phyloP scores from a whole-genome alignment of 2,329 filamentous ascomycete genomes.

The Hymenoscyphus salicellus region DNA sequence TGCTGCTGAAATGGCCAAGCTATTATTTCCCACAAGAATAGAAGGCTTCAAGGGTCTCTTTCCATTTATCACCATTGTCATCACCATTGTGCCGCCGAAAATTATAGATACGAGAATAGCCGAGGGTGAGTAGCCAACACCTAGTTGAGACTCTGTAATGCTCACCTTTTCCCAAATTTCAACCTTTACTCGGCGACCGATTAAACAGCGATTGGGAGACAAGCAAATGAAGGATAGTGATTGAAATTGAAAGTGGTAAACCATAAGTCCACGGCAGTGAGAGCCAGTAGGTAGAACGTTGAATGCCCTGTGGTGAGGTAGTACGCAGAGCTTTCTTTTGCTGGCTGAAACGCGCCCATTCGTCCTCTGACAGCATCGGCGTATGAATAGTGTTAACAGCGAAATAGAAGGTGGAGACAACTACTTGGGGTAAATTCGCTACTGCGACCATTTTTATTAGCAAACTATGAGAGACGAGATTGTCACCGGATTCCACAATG shows the following conservation, averaged over 20 bases:
- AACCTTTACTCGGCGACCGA: too few relatives aligned
- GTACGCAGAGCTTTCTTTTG: neutral
- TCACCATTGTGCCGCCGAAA: too few relatives aligned
- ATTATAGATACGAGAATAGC: too few relatives aligned
- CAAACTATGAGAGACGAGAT: too few relatives aligned
- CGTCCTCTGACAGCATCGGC: neutral
- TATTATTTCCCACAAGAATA: too few relatives aligned
- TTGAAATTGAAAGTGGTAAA: neutral
- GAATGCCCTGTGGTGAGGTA: neutral
- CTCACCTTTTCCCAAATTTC: too few relatives aligned
- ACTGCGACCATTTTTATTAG: neutral
- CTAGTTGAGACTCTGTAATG: too few relatives aligned
- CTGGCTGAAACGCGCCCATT: neutral
- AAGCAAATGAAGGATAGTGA: neutral
- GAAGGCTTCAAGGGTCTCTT: too few relatives aligned
- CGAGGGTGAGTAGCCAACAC: too few relatives aligned
- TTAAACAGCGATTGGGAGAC: neutral
- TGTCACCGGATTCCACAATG: too few relatives aligned
- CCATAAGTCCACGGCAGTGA: neutral
- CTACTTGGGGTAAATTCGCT: conserved; percentile 1
- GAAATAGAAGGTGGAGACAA: neutral
- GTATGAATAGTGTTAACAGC: neutral
- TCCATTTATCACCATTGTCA: too few relatives aligned
- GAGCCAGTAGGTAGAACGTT: conserved; percentile 5
- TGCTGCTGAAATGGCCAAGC: too few relatives aligned